Conservation (phyloP, 805 yeast genomes). For the Candida vaughaniae region DNA sequence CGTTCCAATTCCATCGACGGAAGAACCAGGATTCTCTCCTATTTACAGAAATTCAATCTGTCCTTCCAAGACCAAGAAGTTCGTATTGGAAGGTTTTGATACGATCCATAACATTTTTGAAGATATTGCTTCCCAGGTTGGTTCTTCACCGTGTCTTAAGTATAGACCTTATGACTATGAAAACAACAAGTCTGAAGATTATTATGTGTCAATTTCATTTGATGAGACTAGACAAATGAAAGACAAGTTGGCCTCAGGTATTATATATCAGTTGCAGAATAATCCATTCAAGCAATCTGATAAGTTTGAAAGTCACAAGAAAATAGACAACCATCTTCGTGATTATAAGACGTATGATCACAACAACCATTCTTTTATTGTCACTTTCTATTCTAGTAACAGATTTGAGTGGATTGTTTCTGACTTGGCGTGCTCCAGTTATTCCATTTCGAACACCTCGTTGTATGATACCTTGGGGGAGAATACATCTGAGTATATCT, state of each 20-base stretch:
- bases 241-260: slow-evolving; percentile 55
- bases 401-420: slow-evolving; percentile 37
- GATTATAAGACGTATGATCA: slow-evolving; percentile 27
- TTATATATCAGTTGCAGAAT: slow-evolving; percentile 30
- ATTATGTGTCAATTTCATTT: slow-evolving; percentile 47
- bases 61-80: slow-evolving; percentile 14
- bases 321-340: slow-evolving; percentile 26
- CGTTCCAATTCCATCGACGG: slow-evolving; percentile 17
- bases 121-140: slow-evolving; percentile 19
- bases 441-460: slow-evolving; percentile 36
- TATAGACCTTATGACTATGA: slow-evolving; percentile 33
- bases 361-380: slow-evolving; percentile 24
- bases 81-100: slow-evolving; percentile 31
- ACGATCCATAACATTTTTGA: slow-evolving; percentile 39
- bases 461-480: slow-evolving; percentile 42
- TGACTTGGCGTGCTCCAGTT: slow-evolving; percentile 34
- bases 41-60: slow-evolving; percentile 26
- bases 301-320: slow-evolving; percentile 24
- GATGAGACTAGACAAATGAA: slow-evolving; percentile 42
- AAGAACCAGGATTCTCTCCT: slow-evolving; percentile 23
- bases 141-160: slow-evolving; percentile 36
- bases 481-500: slow-evolving; percentile 31
- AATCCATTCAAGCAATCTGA: slow-evolving; percentile 20
- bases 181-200: slow-evolving; percentile 25
- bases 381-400: slow-evolving; percentile 34